Percentiles rank a stretch among this genome's conserved stretches.
phyloP scores from a whole-genome alignment of 108 stramenopile genomes.

The Craspedostauros australis region DNA sequence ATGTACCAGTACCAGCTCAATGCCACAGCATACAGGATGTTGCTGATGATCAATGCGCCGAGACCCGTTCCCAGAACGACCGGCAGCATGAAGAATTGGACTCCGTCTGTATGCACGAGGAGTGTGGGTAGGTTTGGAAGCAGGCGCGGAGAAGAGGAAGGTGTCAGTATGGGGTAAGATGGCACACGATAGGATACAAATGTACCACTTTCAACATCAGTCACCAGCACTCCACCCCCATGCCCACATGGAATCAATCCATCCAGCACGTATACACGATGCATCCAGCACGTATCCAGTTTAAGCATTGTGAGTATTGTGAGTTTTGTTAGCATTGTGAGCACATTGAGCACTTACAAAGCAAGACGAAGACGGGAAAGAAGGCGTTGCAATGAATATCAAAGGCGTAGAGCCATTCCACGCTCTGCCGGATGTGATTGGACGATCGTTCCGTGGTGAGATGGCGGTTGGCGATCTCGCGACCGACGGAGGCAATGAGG shows the following conservation, averaged over 20 bases:
- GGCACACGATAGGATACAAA: no score
- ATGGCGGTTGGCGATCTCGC: conserved; percentile 76
- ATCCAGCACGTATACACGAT: not conserved
- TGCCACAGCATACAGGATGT: conserved; percentile 86
- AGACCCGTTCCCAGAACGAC: conserved; percentile 79
- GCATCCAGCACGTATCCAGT: not conserved
- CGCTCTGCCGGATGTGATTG: conserved; percentile 86
- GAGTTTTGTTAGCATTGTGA: conserved; percentile 3
- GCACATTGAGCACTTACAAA: conserved; percentile 56
- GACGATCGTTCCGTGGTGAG: conserved; percentile 52
- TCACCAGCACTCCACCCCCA: no score
- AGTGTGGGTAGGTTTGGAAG: not conserved
- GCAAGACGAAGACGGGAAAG: conserved; percentile 86
- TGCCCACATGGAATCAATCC: no score
- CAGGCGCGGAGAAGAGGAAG: not conserved
- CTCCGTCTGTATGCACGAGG: conserved; percentile 51
- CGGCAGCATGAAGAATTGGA: conserved; percentile 94
- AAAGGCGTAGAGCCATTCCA: conserved; percentile 97
- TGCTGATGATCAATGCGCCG: conserved; percentile 72
- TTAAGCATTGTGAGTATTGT: not conserved
- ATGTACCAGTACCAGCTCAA: conserved; percentile 94
- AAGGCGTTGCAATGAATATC: conserved; percentile 98
- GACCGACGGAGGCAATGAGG: conserved; percentile 52
- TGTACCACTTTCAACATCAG: no score
- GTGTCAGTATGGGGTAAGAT: no score